Percentiles rank a stretch among this genome's conserved stretches.
phyloP scores from a whole-genome alignment of 2,329 filamentous ascomycete species.

The Massarina eburnea region DNA sequence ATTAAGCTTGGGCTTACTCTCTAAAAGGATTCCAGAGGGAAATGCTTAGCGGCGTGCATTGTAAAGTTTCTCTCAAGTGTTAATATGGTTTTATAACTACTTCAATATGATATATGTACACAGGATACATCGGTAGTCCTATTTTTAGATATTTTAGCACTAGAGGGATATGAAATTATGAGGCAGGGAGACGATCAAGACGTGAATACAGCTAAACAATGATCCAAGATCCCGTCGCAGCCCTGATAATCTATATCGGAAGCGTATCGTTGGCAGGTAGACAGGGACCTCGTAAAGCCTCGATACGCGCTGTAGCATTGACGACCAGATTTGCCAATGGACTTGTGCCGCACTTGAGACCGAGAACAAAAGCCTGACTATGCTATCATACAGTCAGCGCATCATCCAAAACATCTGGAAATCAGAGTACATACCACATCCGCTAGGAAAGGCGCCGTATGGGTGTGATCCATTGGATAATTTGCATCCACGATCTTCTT shows the following conservation, averaged over 20 bases:
- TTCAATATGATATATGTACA: too few species aligned
- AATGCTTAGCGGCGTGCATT: too few species aligned
- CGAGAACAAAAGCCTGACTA: constrained; percentile 22
- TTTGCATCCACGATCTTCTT: constrained; percentile 16
- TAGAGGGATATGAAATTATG: too few species aligned
- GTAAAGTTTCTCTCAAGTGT: too few species aligned
- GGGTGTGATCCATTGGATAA: constrained; percentile 29
- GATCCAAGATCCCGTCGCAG: neutral
- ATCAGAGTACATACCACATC: constrained; percentile 12
- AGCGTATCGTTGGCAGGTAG: constrained; percentile 15
- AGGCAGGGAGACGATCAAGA: too few species aligned
- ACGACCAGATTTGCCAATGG: constrained; percentile 18
- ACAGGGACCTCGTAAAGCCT: constrained; percentile 16
- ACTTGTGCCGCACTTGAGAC: constrained; percentile 24
- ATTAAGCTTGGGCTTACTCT: too few species aligned
- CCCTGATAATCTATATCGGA: neutral
- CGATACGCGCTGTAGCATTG: constrained; percentile 24
- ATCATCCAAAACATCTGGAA: too few species aligned
- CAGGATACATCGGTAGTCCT: too few species aligned
- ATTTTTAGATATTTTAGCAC: too few species aligned
- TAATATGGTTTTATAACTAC: too few species aligned
- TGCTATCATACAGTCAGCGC: constrained; percentile 9
- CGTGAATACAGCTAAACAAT: too few species aligned
- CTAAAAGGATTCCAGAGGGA: too few species aligned
- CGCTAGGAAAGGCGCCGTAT: constrained; percentile 23